Evolutionary conservation across 2,329 filamentous ascomycete genomes (phyloP), one percentile per base, ranked within the genome.

Genomic region (Colletotrichum cuscutae): DNA sequence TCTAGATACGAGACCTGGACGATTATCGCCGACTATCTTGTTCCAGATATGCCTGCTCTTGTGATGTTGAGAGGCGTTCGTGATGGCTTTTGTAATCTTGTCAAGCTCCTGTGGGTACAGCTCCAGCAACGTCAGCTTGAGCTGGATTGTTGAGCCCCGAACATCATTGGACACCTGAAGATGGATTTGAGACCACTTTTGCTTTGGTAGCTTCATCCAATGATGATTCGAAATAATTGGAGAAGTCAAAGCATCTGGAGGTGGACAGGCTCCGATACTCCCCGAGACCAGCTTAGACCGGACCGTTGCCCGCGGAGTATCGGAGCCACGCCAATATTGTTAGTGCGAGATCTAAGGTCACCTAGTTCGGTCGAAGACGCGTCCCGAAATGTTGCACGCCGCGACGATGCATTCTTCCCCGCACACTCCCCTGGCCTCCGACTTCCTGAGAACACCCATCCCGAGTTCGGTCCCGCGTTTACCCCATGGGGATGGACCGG

Each of bases 111-210:
- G 52, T 46, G 35, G 52, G 15, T 57, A 26, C 15, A 24, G 32
- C 52, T 65, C 52, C 62, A 65, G 52, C 15, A 57, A 65, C 35
- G 62, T 57, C 62, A 54, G n/a, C 19, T 64, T n/a, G n/a, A 46
- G 15, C 49, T 24, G 46, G 24, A 53, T 64, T 2, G 28, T 32
- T 59, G 67, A 66, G 67, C 54, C 54, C 65, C 37, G 30, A 28
- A 32, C 22, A 37, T 57, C 49, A 63, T 42, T 35, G 28, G 52
- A 28, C 65, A 68, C 53, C 28, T 62, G 58, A 60, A 22, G 26
- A 32, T 66, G 68, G 56, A 49, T 46, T 22, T 59, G 26, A 59
- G 42, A n/a, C 46, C 60, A 65, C 52, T 54, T 65, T 54, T 37
- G 49, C 49, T 42, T 22, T 28, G 32, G 28, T 46, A 42, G 58